Evolutionary conservation across 2,329 filamentous ascomycete genomes (phyloP), one percentile per base, ranked within the genome.

Genomic region (Aspergillus brunneoviolaceus): DNA sequence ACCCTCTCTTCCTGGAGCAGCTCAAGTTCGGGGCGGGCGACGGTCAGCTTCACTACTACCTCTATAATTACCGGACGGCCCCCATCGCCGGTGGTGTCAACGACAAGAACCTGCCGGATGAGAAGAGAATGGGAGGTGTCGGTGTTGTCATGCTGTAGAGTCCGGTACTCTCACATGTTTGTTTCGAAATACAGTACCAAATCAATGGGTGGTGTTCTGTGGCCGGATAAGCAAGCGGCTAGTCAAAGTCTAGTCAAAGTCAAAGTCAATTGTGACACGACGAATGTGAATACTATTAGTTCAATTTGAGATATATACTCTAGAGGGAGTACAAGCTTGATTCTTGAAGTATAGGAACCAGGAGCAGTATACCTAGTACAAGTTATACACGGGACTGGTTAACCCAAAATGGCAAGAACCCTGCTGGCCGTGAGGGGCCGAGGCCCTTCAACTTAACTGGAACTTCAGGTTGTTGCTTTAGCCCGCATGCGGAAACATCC

Each of bases 1-100:
- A 99, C 76, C 89, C 87, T 0, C 84, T 98, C 21, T 98, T 99
- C 84, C 83, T 99, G 5, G 89, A 94, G 73, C 85, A 97, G 67
- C 91, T 97, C 72, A 96, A 96, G 77, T 99, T 97, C 70, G 95
- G 94, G 49, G 88, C 90, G 5, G 95, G 95, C 33, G 95, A 99
- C 74, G 95, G 95, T 51, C 92, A 95, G 75, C 82, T 99, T 69
- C 92, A 99, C 77, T 99, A 93, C 79, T 99, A 99, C 77, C 82
- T 99, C 33, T 99, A 96, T 84, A 99, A 99, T 79, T 99, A 97
- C 81, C 87, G 92, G 59, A 91, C 92, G 12, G 88, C 90, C 61
- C 87, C 88, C n/a, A 89, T 99, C 70, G 81, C 86, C 0, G 93
- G 95, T 52, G 95, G 95, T 23, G 87, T 98, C 49, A 88, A 97